Base-by-base conservation (phyloP, 306 rosid species). In the Lablab purpureus region DNA sequence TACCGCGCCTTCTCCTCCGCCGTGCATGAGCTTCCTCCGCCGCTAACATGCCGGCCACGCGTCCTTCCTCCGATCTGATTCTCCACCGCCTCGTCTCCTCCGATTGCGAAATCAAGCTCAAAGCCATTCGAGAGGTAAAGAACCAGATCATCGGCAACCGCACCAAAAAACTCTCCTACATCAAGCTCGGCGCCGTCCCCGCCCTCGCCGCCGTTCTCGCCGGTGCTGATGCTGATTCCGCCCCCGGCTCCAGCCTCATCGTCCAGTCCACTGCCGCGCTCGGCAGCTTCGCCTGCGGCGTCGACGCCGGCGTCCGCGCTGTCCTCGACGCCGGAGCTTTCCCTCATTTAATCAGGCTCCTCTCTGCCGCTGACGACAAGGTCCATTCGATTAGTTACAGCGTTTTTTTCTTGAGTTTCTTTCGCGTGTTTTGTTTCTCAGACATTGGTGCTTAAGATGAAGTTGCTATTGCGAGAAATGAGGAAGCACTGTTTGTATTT, bases 61-160 rank as follows among this genome's bases (percentile, higher is more conserved):
- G 10, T 82, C 88, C 46, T 67, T 18, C 88, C 67, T 82, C 92
- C 77, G 86, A 90, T 73, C 91, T 80, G 65, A 91, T 92, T 66
- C 78, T 92, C 43, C 74, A 74, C 73, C 95, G 97, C n/a, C 87
- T 94, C 15, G 30, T 84, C 49, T 91, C 97, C 27, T 45, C 88
- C 22, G 97, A 92, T 71, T 55, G 81, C 68, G 84, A 91, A 28
- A 77, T 91, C 74, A 91, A 90, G 87, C 88, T 94, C 75, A 91
- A 90, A 81, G 93, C 99, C 25, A 91, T 89, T 79, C 74, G 97
- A 46, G 97, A 94, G 80, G 86, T 94, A 25, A 94, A 94, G 85
- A 95, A 95, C 58, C 92, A 85, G 85, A 92, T 95, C 86, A 95
- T 95, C 84, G 98, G 97, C 1, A 95, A 95, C 85, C 98, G 96